Evolutionary conservation across 176 grass and related monocot genomes (phyloP).

Genomic region (Chrysopogon serrulatus): DNA sequence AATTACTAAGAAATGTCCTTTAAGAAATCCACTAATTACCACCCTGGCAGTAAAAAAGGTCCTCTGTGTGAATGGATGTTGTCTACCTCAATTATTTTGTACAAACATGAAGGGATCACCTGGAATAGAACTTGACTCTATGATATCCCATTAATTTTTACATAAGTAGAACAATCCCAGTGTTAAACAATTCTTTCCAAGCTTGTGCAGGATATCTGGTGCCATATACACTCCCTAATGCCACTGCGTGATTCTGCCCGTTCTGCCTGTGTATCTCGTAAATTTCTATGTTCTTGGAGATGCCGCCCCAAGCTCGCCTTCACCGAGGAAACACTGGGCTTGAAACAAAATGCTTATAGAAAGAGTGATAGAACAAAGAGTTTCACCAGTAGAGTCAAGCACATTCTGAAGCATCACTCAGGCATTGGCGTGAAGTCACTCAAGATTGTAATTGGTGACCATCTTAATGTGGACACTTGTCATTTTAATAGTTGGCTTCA

Average conservation of each 20-base stretch:
- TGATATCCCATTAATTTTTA: not conserved
- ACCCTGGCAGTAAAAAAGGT: too few species aligned
- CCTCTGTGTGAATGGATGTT: too few species aligned
- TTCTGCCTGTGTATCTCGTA: not conserved
- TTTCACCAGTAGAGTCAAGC: not conserved
- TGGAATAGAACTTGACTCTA: not conserved
- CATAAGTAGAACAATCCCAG: not conserved
- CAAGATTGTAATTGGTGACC: not conserved
- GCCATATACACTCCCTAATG: not conserved
- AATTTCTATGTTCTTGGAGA: not conserved
- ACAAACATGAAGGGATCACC: not conserved
- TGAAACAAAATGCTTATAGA: not conserved
- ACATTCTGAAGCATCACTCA: not conserved
- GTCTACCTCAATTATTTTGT: not conserved
- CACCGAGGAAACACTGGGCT: not conserved
- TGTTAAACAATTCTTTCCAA: not conserved
- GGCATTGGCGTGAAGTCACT: not conserved
- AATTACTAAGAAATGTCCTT: not conserved
- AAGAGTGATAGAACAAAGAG: too few species aligned
- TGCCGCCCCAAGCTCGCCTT: not conserved
- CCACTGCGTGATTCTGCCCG: not conserved
- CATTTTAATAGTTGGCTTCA: not conserved
- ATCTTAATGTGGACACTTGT: not conserved
- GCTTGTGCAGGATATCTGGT: not conserved
- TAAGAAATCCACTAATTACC: not conserved